Base-by-base conservation (phyloP, 1,284 basidiomycete species). In the Blastosporella zonata region DNA sequence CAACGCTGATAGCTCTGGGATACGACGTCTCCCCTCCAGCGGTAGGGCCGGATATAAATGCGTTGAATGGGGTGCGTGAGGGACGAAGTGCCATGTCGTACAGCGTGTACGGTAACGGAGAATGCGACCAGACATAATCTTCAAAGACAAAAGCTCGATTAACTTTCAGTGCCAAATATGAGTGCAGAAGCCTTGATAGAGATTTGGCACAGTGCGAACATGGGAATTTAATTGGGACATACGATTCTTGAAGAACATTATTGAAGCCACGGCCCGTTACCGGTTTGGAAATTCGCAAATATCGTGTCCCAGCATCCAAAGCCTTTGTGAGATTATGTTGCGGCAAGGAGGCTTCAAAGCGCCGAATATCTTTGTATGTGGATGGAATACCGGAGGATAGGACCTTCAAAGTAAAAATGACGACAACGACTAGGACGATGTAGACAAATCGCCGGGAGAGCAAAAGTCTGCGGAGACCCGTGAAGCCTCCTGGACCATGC, bases 121-220 rank as follows among this genome's bases (percentile, higher is more conserved):
- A 62, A 52, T 69, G 73, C n/a, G 72, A 79, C 82, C 82, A 84
- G 6, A 73, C 74, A 51, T 83, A 84, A 56, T 84, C 81, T 47
- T 83, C 75, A 50, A 84, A 84, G 1, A 84, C 82, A 49, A 74
- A 82, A 0, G 72, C 70, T 18, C 76, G 63, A 43, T 78, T 70
- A 4, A 72, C 59, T 13, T 61, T 55, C 29, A 76, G 67, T 1
- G 79, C 74, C 2, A 82, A 59, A 51, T 80, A 73, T 7, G 74
- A 73, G 57, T 72, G 66, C 6, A 80, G 42, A 5, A 77, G 45
- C 0, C 75, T 76, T 22, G 8, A 17, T 15, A 25, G 28, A 35
- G 15, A 29, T 21, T 43, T 10, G 18, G 27, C 15, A 22, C 5
- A 43, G 18, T 34, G 13, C 50, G 42, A 17, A 6, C 36, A 44